Evolutionary conservation across 2,329 filamentous ascomycete species (phyloP), one percentile per base, ranked within the genome.

Genomic region (Ophiocordyceps unilateralis): DNA sequence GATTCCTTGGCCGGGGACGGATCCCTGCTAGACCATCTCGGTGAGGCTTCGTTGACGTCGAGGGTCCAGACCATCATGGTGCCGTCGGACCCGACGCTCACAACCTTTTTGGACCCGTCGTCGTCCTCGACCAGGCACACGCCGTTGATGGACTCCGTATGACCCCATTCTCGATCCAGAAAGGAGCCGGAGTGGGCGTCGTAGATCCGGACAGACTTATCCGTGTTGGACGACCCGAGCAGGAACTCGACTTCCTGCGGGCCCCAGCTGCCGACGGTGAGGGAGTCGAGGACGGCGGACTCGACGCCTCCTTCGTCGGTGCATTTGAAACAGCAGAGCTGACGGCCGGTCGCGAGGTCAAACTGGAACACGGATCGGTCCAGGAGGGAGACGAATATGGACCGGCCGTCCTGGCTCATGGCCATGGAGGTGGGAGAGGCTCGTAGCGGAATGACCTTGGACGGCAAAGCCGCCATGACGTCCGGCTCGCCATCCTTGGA

Each of bases 171-270:
- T 36, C 86, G 78, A 41, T 87, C 83, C 23, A 96, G 64, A 45
- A 98, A 80, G 2, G 67, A 64, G 9, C 89, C 88, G 37, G 76
- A 78, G 47, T 81, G 78, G 24, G 76, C 69, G 50, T 94, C 84
- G 53, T 98, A 98, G 15, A 98, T 66, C 30, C 91, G 73, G 44
- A 98, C 81, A 1, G 91, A 96, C 58, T 96, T 98, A 60, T 98
- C 91, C 1, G 85, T 94, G 51, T 88, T 88, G 9, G 89, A 95
- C 11, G 91, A 73, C n/a, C 86, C 88, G 17, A 91, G 71, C 42
- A 98, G 70, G 41, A 93, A 73, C 23, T 78, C 74, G 3, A 71
- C 61, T 36, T 66, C 76, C 57, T 58, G 69, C 39, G 61, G 72
- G 60, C 47, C 70, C 59, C 52, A 76, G 63, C 55, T 76, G 53